Evolutionary conservation across 768 basidiomycete species (phyloP), one percentile per base, ranked within the genome.

Genomic region (Rhodosporidiobolus sp.): DNA sequence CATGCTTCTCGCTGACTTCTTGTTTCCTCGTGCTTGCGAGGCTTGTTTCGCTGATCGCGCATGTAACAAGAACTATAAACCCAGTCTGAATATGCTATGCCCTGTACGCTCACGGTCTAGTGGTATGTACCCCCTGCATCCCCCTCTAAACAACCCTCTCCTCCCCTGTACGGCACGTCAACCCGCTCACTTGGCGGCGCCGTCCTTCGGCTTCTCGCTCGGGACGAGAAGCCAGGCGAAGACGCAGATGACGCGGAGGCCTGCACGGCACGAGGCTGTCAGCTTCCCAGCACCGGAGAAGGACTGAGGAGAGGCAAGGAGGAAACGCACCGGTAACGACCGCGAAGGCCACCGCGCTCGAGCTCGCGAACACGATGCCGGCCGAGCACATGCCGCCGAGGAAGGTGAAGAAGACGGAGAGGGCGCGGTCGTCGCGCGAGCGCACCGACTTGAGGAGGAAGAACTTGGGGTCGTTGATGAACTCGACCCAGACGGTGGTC

Each of bases 401-500:
- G 80, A 94, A 91, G 63, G 93, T 85, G 79, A 48, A 81, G 6
- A 87, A 56, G 26, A 82, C 80, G 19, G 81, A 90, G 77, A 90
- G 83, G 56, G 87, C 78, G 78, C 88, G 87, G 81, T 90, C 87
- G 79, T 93, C 90, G 58, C 90, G 87, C 1, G 87, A 83, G 16
- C 79, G 79, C 72, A 89, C 84, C 62, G 81, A 81, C 52, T 84
- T 84, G 57, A 86, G 67, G 34, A 84, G 77, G 84, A 93, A 89
- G 30, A 94, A 85, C 58, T 86, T 81, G 0, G 91, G 91, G 80
- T 92, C 90, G 61, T 88, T 88, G 85, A 90, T 85, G 59, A 94
- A 86, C 77, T 94, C 92, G 75, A 91, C 90, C 91, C 91, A 94
- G 67, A 92, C 86, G 26, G 90, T 90, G 22, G 77, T 76, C 48